Conservation (phyloP, 331 rosid genomes). For the Phaseolus coccineus region DNA sequence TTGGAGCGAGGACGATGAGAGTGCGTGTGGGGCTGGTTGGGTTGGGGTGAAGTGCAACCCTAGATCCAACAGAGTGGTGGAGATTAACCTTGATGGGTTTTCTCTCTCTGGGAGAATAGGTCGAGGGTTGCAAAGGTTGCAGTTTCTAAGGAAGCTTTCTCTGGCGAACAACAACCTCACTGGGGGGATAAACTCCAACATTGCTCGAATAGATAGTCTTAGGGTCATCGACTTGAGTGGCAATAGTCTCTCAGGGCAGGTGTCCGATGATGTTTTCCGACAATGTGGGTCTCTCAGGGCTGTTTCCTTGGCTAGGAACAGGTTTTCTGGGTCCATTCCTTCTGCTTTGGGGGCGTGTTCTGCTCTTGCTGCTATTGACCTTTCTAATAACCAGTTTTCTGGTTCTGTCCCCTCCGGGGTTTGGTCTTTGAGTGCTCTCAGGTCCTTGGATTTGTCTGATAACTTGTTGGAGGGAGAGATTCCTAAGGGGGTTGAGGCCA, state of each 20-base stretch:
- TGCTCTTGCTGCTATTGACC: slow-evolving; percentile 66
- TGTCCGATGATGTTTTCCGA: slow-evolving; percentile 75
- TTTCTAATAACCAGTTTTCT: slow-evolving; percentile 76
- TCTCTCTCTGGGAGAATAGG: slow-evolving; percentile 85
- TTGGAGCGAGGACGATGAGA: slow-evolving; percentile 94
- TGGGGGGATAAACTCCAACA: slow-evolving; percentile 68
- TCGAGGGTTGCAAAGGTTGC: slow-evolving; percentile 78
- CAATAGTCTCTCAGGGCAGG: slow-evolving; percentile 71
- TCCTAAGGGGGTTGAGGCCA: slow-evolving; percentile 57
- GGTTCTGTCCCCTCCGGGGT: slow-evolving; percentile 73
- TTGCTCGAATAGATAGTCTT: slow-evolving; percentile 72
- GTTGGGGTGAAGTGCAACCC: slow-evolving; percentile 85
- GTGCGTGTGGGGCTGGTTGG: slow-evolving; percentile 72
- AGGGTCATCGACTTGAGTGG: slow-evolving; percentile 83
- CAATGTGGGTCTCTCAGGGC: slow-evolving; percentile 96
- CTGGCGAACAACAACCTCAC: slow-evolving; percentile 81
- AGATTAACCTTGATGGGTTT: slow-evolving; percentile 82
- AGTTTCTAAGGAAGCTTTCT: slow-evolving; percentile 72
- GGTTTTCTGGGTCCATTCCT: slow-evolving; percentile 75
- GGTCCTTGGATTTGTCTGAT: slow-evolving; percentile 81
- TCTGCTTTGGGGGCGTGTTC: slow-evolving; percentile 74
- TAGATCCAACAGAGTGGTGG: slow-evolving; percentile 88
- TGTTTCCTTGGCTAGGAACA: slow-evolving; percentile 72
- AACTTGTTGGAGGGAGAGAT: slow-evolving; percentile 79
- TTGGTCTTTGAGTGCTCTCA: slow-evolving; percentile 81